These are phyloP conservation scores for Aspergillus fijiensis DNA, from an alignment of 2,329 filamentous ascomycete species.

Conservation along the genomic window DNA sequence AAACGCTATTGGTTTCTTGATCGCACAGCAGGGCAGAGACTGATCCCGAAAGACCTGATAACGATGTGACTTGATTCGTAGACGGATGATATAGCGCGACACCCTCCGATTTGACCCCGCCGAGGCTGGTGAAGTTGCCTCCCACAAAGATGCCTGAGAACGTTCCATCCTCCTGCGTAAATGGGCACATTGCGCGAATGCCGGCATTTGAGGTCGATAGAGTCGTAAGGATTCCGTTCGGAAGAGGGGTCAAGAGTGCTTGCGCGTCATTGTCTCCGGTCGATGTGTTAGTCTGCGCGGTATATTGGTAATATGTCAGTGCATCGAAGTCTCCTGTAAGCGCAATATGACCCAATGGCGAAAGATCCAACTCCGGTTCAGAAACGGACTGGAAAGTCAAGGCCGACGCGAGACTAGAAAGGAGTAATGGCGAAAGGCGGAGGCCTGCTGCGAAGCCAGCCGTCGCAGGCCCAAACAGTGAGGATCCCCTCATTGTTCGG, in stretches of 20 bases:
- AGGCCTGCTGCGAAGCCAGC: slow-evolving; percentile 37
- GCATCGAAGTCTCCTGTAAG: slow-evolving; percentile 87
- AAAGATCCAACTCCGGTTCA: slow-evolving; percentile 63
- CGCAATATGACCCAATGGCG: slow-evolving; percentile 75
- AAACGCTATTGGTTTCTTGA: slow-evolving; percentile 71
- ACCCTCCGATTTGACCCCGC: slow-evolving; percentile 70
- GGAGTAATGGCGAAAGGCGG: slow-evolving; percentile 26
- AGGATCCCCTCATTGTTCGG: slow-evolving; percentile 46
- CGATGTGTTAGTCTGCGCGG: slow-evolving; percentile 67
- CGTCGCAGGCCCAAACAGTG: slow-evolving; percentile 48
- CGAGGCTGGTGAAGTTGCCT: slow-evolving; percentile 93
- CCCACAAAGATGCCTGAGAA: slow-evolving; percentile 77
- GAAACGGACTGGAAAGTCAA: slow-evolving; percentile 39
- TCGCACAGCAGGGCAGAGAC: slow-evolving; percentile 85
- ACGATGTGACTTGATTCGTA: slow-evolving; percentile 66
- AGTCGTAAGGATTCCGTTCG: slow-evolving; percentile 77
- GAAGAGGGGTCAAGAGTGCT: slow-evolving; percentile 75
- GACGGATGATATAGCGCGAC: slow-evolving; percentile 79
- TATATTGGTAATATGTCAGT: slow-evolving; percentile 84
- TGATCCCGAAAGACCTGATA: slow-evolving; percentile 77
- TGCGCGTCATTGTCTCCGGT: slow-evolving; percentile 73
- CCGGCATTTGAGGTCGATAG: slow-evolving; percentile 76
- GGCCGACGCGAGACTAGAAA: slow-evolving; percentile 27
- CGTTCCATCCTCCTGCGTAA: slow-evolving; percentile 64
- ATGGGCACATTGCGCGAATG: slow-evolving; percentile 85